Evolutionary conservation across 116 monocot genomes (phyloP), one percentile per base, ranked within the genome.

Genomic region (Phalaenopsis hybrid): DNA sequence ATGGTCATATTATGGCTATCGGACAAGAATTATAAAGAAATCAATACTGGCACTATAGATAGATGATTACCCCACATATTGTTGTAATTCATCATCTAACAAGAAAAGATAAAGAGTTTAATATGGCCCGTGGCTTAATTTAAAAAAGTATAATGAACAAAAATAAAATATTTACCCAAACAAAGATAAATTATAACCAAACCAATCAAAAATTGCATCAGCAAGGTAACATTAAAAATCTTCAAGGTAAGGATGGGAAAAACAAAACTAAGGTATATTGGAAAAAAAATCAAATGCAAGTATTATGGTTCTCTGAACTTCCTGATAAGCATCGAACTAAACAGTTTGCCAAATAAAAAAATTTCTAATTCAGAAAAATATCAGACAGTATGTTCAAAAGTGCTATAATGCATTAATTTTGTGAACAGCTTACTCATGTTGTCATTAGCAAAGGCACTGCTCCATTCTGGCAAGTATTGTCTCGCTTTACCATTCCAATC

Each of bases 401-500:
- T 46, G n/a, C 16, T 45, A 21, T 15, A 15, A 45, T 45, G 44
- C 5, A n/a, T 45, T 8, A 5, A n/a, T 3, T 43, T 37, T 73
- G 15, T 73, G 25, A 17, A 41, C 16, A 75, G 8, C 88, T 89
- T 81, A 90, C 92, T 61, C 25, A 52, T 77, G 41, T 77, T 81
- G 67, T 87, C 86, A 83, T 80, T 81, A 65, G 61, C 67, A 59
- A 84, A n/a, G 5, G 84, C 82, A 18, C 81, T 78, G 16, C 88
- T 85, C 88, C 85, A 93, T 13, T 90, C 94, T 81, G 92, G 93
- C 17, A 97, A 80, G 76, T 90, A 87, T 41, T 86, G 55, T 41
- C 83, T 85, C 61, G 94, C 91, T 81, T 84, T 88, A 52, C 91
- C 89, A 57, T 89, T 90, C 97, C 97, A 97, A 57, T 79, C 50